phyloP scores from a whole-genome alignment of 805 yeast species.

The Candida gorgasii region DNA sequence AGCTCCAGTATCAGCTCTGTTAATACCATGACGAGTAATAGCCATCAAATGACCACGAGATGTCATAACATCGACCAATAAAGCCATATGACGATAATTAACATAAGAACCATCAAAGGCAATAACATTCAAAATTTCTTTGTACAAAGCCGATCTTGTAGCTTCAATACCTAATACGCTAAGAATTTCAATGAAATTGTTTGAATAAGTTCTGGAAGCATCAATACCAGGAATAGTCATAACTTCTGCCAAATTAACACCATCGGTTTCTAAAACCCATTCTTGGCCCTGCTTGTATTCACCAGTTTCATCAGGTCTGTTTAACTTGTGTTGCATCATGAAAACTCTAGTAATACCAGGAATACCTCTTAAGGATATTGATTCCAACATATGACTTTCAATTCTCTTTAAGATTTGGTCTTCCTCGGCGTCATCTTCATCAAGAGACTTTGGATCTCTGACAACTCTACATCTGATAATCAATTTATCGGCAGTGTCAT shows the following conservation, averaged over 20 bases:
- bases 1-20: conserved; percentile 98
- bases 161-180: conserved; percentile 98
- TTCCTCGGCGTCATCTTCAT: conserved; percentile 95
- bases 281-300: conserved; percentile 88
- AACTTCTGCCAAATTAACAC: conserved; percentile 93
- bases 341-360: conserved; percentile 88
- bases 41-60: conserved; percentile 98
- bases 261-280: conserved; percentile 99
- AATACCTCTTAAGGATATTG: conserved; percentile 93
- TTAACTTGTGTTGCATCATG: conserved; percentile 83
- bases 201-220: conserved; percentile 85
- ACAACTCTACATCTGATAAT: conserved; percentile 98
- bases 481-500: conserved; percentile 96
- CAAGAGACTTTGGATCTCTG: conserved; percentile 90
- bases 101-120: conserved; percentile 99
- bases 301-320: conserved; percentile 75
- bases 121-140: conserved; percentile 94
- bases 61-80: conserved; percentile 97
- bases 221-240: conserved; percentile 96
- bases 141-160: conserved; percentile 89
- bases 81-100: conserved; percentile 97
- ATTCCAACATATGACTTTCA: conserved; percentile 94
- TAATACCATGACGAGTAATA: conserved; percentile 98
- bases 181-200: conserved; percentile 93
- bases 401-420: conserved; percentile 94